Percentiles rank a stretch among this genome's conserved stretches.
Conservation (phyloP, 78 protist species). For the Dictyostelium discoideum region DNA sequence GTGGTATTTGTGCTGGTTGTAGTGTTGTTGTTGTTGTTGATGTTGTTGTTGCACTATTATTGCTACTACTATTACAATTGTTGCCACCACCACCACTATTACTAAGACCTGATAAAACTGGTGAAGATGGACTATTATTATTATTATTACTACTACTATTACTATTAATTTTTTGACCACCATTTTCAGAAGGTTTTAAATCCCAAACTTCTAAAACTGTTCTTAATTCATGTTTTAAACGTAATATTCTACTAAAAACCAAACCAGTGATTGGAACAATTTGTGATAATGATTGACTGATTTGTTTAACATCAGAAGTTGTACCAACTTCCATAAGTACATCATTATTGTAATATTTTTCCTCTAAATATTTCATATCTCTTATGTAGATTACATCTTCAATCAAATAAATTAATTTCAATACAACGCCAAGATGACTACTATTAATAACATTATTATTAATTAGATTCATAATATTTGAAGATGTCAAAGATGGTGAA, state of each 20-base stretch:
- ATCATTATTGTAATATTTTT: slow-evolving; percentile 31
- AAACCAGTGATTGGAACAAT: slow-evolving; percentile 71
- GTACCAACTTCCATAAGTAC: background rate
- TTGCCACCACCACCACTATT: background rate
- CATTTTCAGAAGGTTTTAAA: background rate
- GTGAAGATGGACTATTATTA: background rate
- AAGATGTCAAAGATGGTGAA: background rate
- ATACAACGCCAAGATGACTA: background rate
- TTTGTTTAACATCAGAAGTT: background rate
- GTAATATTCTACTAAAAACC: slow-evolving; percentile 42
- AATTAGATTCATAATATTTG: background rate
- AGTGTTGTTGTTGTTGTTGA: background rate
- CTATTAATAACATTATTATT: background rate
- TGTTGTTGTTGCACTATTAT: background rate
- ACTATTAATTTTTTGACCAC: slow-evolving; percentile 7
- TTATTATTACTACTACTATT: background rate
- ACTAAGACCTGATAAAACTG: background rate
- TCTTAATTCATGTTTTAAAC: slow-evolving; percentile 60
- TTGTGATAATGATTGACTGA: background rate
- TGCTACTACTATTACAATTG: no score
- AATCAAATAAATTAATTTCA: background rate
- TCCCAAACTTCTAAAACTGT: slow-evolving; percentile 65
- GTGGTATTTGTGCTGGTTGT: background rate
- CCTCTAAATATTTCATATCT: slow-evolving; percentile 59
- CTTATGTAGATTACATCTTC: slow-evolving; percentile 56